Percentiles rank a stretch among this genome's conserved stretches.
These are phyloP conservation scores for Pleurotus giganteus DNA, from an alignment of 768 basidiomycete genomes.

Conservation along the genomic window DNA sequence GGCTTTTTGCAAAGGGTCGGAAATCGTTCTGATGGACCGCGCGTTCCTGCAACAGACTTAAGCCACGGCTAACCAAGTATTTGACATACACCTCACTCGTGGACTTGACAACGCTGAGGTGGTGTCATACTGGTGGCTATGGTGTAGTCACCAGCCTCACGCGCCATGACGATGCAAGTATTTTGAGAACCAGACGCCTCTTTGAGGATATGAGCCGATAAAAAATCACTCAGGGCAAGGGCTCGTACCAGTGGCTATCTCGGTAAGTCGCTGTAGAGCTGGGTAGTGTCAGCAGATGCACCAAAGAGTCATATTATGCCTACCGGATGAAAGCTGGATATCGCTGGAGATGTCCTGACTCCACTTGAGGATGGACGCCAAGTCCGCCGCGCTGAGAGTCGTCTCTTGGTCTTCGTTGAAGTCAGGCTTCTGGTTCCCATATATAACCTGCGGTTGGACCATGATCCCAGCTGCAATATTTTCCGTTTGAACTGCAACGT, in stretches of 20 bases:
- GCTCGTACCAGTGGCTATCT: conserved; percentile 60
- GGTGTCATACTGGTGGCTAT: conserved; percentile 65
- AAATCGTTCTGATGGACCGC: conserved; percentile 53
- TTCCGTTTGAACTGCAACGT: conserved; percentile 67
- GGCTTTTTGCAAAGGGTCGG: conserved; percentile 62
- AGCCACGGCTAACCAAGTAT: too few relatives aligned
- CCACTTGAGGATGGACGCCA: conserved; percentile 70
- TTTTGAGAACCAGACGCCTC: conserved; percentile 67
- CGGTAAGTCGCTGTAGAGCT: conserved; percentile 68
- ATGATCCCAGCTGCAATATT: conserved; percentile 25
- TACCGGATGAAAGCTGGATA: conserved; percentile 65
- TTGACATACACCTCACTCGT: conserved; percentile 71
- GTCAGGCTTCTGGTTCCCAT: conserved; percentile 30
- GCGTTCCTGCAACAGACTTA: conserved; percentile 49
- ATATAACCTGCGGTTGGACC: conserved; percentile 22
- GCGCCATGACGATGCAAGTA: conserved; percentile 66
- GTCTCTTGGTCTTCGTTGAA: conserved; percentile 53
- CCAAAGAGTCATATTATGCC: conserved; percentile 8
- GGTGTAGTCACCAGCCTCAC: conserved; percentile 69
- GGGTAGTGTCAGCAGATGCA: conserved; percentile 6
- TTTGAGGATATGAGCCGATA: conserved; percentile 17
- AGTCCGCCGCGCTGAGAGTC: conserved; percentile 56
- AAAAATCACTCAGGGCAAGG: neutral
- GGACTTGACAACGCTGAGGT: conserved; percentile 61
- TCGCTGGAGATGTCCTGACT: conserved; percentile 74